Base-by-base conservation (phyloP, 176 grass and related monocot genomes). In the Canna indica region DNA sequence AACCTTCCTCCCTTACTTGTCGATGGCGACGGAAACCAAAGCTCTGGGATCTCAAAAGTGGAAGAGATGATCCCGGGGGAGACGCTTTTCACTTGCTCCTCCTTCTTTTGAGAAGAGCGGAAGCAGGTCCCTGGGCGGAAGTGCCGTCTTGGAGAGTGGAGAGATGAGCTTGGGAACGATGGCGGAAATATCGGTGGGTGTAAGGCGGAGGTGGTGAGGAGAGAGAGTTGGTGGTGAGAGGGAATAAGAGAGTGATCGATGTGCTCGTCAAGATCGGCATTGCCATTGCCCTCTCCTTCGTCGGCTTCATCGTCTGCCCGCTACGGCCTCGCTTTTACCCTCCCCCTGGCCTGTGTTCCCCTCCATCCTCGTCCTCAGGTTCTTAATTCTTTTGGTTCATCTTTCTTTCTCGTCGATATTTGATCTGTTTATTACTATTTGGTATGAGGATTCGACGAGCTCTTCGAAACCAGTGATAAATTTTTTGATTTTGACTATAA, bases 261-360 rank as follows among this genome's bases (percentile, higher is more conserved):
- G 3, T 60, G 6, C n/a, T 73, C 36, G 53, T 44, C 35, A 73
- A 60, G 54, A 42, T 73, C 54, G 71, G 71, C 14, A 53, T 61
- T 36, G 71, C 71, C 7, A 27, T 61, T 12, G 54, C 47, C 17
- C 30, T 73, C 24, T 73, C 71, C 35, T 42, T 73, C 6, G 32
- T n/a, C 6, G 53, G 71, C 12, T 73, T 73, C 54, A 24, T 57
- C 14, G 24, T 59, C 26, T 73, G 53, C 33, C 36, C 28, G 24
- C 34, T 73, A 2, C 71, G 71, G 24, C 34, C 54, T n/a, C 54
- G 45, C 29, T 30, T 8, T 1, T 15, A 12, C 11, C 16, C 29
- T 64, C 12, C 28, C 29, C 32, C 30, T 35, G 38, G 41, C 28
- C 27, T 44, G 14, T 12, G 44, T 17, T 48, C 68, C 33, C 26